Base-by-base conservation (phyloP, 768 basidiomycete genomes). In the Auriculariales sp. region DNA sequence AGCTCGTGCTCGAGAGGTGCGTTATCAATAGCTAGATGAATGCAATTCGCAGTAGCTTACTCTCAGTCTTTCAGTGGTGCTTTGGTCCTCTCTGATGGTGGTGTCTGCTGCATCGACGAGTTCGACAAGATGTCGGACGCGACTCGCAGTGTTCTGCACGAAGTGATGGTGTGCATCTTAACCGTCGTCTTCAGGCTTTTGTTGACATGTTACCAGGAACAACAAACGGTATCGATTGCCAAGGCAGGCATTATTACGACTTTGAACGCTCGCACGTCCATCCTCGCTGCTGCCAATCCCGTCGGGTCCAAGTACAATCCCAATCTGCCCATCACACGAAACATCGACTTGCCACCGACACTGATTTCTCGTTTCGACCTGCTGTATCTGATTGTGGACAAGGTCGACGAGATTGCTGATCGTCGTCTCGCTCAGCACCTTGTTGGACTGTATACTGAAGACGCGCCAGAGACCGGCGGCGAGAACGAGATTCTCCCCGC, bases 91-190 rank as follows among this genome's bases (percentile, higher is more conserved):
- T 89, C 86, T 61, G 94, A 97, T 56, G 94, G 94, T 1, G 94
- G 93, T 62, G 91, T 97, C 3, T 97, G 92, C 62, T 98, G 94
- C 61, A 98, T 98, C 56, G 94, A 98, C 57, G 94, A 98, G 65
- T 98, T 99, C 52, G 71, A 72, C 60, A 72, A 72, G 58, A 72
- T 72, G 71, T 63, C 61, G 27, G 70, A 72, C 56, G 61, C 70
- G 5, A 71, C 71, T 4, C 58, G 71, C 52, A 64, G 62, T 56
- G 71, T 72, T 1, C 56, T 72, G 30, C 71, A 72, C 55, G 71
- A 72, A 64, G 71, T 72, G 44, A 72, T 72, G 71, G 88, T 89
- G 55, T 48, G 72, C 56, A 29, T 9, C 14, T 19, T 32, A 11
- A 11, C 3, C 19, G 22, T 9, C 22, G 4, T 28, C 32, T 4